Conservation (phyloP, 2,329 filamentous ascomycete genomes). For the Ceratocystis colombiana region DNA sequence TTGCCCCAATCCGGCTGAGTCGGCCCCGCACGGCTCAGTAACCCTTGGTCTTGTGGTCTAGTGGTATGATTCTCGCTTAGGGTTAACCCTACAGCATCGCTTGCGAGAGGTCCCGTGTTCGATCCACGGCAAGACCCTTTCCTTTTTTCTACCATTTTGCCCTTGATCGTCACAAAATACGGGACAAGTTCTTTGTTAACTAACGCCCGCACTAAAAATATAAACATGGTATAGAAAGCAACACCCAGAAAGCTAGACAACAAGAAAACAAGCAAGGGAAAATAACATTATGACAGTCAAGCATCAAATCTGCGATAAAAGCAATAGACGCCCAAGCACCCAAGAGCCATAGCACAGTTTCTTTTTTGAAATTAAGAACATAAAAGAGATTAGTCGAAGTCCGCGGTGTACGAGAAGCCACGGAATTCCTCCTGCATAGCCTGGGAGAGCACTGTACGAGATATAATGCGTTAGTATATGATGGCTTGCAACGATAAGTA, state of each 20-base stretch:
- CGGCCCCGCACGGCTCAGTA: conserved; percentile 27
- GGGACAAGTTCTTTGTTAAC: neutral
- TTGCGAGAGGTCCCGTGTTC: conserved; percentile 29
- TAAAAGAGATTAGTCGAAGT: conserved; percentile 55
- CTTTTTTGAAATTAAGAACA: conserved; percentile 6
- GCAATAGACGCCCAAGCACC: neutral
- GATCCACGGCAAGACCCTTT: conserved; percentile 27
- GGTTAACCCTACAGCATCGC: conserved; percentile 35
- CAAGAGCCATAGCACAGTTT: neutral
- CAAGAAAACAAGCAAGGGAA: neutral
- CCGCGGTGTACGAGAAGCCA: conserved; percentile 92
- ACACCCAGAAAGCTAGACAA: neutral
- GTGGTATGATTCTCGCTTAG: conserved; percentile 65
- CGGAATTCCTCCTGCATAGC: conserved; percentile 99
- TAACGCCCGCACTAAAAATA: neutral
- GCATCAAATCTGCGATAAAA: neutral
- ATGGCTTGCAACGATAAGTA: neutral
- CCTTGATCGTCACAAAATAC: neutral
- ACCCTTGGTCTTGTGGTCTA: conserved; percentile 45
- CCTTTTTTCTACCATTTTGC: neutral
- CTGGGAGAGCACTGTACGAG: conserved; percentile 70
- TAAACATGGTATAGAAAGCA: neutral
- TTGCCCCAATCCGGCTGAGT: conserved; percentile 13
- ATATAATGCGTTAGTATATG: neutral
- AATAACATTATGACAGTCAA: neutral